Base-by-base conservation (phyloP, 768 basidiomycete species). In the Termitomyces sp. region DNA sequence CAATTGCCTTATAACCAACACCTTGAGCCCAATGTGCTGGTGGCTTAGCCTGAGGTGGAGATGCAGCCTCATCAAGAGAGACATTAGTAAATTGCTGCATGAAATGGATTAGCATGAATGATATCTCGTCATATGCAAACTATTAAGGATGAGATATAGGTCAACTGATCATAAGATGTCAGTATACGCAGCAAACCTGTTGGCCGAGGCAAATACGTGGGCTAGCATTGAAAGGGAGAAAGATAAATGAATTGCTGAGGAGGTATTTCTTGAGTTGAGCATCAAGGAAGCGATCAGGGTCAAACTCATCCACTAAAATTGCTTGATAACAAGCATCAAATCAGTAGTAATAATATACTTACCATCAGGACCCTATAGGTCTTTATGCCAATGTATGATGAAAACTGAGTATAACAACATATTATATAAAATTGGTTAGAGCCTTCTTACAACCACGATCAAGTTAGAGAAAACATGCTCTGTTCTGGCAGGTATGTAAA, bases 291-390 rank as follows among this genome's bases (percentile, higher is more conserved):
- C 87, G 79, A 58, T 87, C 85, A 0, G 87, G 87, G 63, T 90
- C 87, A 54, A 88, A 88, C 63, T 82, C 77, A 43, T 82, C 74
- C 5, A 86, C 86, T 86, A 26, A 41, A 41, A n/a, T 52, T 18
- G 16, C n/a, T 52, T 8, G 9, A 38, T 16, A 38, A 38, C 5
- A 26, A 28, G 10, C 5, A 3, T 8, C 26, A 16, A 16, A 33
- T 52, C 20, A 7, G 2, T 3, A 18, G 50, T 1, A 24, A 16
- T 5, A 35, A 11, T 13, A 16, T n/a, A 57, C 67, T 24, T 65
- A 84, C 85, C 85, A 66, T 87, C 87, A 5, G 86, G 85, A 9
- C 86, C 87, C 87, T 86, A 90, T 3, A 86, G 76, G 54, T 85
- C 84, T 51, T 74, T 79, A 51, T 83, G 75, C 38, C 86, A 72